These are phyloP conservation scores for Funneliformis geosporum DNA, from an alignment of 192 early-diverging fungal genomes.

Conservation along the genomic window DNA sequence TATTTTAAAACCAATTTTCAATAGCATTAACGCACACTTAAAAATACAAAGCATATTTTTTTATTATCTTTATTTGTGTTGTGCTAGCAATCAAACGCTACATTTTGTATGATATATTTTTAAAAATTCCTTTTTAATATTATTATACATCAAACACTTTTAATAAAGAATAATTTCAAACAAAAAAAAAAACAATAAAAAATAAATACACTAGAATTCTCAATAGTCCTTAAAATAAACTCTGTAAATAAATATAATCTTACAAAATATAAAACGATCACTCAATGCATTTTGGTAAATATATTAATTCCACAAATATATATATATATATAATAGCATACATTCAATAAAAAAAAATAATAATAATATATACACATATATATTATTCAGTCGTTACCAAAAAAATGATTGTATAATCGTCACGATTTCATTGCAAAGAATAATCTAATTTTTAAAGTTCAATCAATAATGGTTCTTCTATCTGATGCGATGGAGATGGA, in stretches of 20 bases:
- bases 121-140: background rate
- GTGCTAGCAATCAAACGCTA: no score
- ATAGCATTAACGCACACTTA: no score
- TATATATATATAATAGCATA: no score
- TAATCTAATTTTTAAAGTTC: slow-evolving; percentile 14
- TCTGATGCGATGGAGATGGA: slow-evolving; percentile 3
- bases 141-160: background rate
- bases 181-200: background rate
- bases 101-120: background rate
- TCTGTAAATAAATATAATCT: background rate
- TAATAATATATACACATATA: no score
- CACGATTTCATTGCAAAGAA: no score
- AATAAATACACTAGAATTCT: background rate
- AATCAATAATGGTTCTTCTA: slow-evolving; percentile 31
- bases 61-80: background rate
- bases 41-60: no score
- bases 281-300: background rate
- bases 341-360: no score
- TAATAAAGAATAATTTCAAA: no score
- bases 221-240: background rate
- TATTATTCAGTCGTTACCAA: no score
- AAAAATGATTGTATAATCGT: no score
- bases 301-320: no score
- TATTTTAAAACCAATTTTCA: no score
- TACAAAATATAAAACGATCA: background rate